Evolutionary conservation across 345 rosid genomes (phyloP).

Genomic region (Moricandia arvensis): DNA sequence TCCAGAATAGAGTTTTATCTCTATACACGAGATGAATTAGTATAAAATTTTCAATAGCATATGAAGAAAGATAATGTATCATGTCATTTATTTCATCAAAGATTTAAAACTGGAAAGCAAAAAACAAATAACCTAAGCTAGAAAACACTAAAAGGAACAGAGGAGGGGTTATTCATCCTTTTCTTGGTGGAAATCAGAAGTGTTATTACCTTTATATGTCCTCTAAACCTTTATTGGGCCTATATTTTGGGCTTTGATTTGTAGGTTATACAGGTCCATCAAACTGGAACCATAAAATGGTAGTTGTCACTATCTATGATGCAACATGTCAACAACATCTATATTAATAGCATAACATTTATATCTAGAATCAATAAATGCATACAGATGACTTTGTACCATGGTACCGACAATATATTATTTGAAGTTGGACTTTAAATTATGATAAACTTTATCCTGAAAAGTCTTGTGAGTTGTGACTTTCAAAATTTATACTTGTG

Average conservation of each 20-base stretch:
- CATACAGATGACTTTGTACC: slow-evolving; percentile 20
- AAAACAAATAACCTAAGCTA: not conserved
- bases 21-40: not conserved
- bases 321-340: slow-evolving; percentile 13
- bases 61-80: not conserved
- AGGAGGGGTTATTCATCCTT: not conserved
- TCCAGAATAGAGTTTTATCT: not conserved
- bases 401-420: not conserved
- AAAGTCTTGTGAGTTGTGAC: not conserved
- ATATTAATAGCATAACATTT: not conserved
- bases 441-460: not conserved
- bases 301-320: not conserved
- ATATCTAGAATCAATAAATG: slow-evolving; percentile 18
- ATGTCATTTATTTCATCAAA: not conserved
- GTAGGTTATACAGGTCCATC: not conserved
- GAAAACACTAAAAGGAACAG: not conserved
- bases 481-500: not conserved
- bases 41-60: not conserved
- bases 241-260: slow-evolving; percentile 25
- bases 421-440: slow-evolving; percentile 6
- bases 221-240: slow-evolving; percentile 8
- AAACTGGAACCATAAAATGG: not conserved
- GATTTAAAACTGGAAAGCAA: not conserved
- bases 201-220: not conserved
- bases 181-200: not conserved